A percentile compares a stretch with the other conserved stretches of the same genome.
Conservation (phyloP, 345 rosid species). For the Linum trigynum region DNA sequence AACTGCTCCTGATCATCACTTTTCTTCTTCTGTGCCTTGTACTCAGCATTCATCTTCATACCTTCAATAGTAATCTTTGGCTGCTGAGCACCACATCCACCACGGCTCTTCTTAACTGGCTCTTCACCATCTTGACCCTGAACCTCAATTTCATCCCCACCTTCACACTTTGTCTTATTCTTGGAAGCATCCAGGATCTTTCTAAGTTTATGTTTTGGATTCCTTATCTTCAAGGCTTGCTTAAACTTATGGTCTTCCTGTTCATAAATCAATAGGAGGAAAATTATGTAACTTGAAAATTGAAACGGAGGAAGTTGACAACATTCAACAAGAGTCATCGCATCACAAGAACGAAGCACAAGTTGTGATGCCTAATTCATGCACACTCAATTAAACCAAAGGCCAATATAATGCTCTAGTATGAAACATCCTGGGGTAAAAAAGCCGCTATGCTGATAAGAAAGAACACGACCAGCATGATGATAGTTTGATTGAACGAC, state of each 20-base stretch:
- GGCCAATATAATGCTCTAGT: background rate
- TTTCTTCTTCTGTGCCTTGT: constrained; percentile 66
- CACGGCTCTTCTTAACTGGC: constrained; percentile 68
- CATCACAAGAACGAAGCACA: too few relatives aligned
- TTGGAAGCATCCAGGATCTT: constrained; percentile 90
- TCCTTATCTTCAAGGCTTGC: constrained; percentile 85
- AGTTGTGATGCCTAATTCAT: too few relatives aligned
- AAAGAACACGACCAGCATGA: background rate
- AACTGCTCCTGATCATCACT: constrained; percentile 80
- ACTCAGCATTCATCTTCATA: constrained; percentile 94
- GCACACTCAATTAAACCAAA: too few relatives aligned
- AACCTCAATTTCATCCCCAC: constrained; percentile 70
- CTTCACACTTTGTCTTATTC: constrained; percentile 80
- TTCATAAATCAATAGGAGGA: constrained; percentile 7
- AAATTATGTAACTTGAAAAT: background rate
- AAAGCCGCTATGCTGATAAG: background rate
- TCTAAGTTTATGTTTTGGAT: constrained; percentile 78
- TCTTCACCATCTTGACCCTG: constrained; percentile 59
- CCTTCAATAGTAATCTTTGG: constrained; percentile 90
- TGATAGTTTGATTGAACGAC: background rate
- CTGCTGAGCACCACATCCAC: constrained; percentile 94
- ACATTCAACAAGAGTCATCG: background rate
- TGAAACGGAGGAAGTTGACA: background rate
- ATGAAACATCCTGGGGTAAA: background rate
- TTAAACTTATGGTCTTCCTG: constrained; percentile 96